Evolutionary conservation across 139 green algal species (phyloP), one percentile per base, ranked within the genome.

Genomic region (Chlamydomonas incerta): DNA sequence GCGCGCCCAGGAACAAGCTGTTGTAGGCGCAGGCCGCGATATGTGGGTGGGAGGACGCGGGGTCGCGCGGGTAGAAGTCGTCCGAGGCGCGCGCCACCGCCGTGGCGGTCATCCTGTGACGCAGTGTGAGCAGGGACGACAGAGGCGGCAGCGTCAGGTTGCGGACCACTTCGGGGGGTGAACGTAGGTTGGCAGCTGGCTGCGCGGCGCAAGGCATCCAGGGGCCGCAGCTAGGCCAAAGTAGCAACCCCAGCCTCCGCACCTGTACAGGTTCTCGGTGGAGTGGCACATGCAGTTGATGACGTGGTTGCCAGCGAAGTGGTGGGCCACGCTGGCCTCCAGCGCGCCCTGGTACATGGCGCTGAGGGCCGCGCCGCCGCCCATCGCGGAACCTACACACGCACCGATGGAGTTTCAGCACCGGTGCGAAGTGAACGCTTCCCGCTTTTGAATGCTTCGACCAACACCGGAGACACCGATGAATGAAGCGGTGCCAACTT

Each of bases 201-300:
- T 68, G 62, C 9, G 23, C 9, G 24, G 24, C 14, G 66, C n/a
- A 14, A 20, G n/a, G n/a, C n/a, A 72, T 29, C 66, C 66, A n/a
- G 14, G n/a, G 29, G 66, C 20, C 8, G 41, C 8, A 47, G 10
- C 9, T 68, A 21, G 62, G 17, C 23, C 13, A 68, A 21, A 1
- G 21, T 34, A 35, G 35, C 41, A 76, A 24, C 62, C 41, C 33
- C 71, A 62, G 14, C 33, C 37, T 17, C 37, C 81, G 1, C 76
- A 90, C 85, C 91, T 87, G 93, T 97, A 97, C 65, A 99, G 90
- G 93, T 98, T 98, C 73, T 99, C 97, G 4, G 95, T 99, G 57
- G 93, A 97, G 94, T 99, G 97, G 90, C 96, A 99, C 97, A 99
- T 99, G 97, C 97, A 99, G 90, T 99, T 98, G 90, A 99, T 99